phyloP scores from a whole-genome alignment of 2,329 filamentous ascomycete genomes.

The Sclerotinia trifoliorum region DNA sequence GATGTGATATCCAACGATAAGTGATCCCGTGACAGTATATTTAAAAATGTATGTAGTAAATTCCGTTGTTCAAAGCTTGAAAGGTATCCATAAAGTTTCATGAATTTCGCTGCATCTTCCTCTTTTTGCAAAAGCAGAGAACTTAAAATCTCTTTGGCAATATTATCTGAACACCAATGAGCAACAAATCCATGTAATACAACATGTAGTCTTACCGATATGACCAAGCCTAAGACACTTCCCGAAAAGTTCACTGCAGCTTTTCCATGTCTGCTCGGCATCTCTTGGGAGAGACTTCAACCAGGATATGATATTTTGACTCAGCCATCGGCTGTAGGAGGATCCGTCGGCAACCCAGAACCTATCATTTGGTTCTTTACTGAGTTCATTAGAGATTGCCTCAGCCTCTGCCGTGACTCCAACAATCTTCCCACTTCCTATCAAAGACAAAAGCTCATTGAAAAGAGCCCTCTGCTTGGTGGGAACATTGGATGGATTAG shows the following conservation, averaged over 20 bases:
- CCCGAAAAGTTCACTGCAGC: constrained; percentile 36
- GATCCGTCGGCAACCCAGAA: constrained; percentile 39
- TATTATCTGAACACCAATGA: constrained; percentile 31
- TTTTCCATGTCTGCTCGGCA: constrained; percentile 32
- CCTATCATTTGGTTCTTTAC: constrained; percentile 30
- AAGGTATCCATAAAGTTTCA: constrained; percentile 33
- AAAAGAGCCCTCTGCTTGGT: constrained; percentile 54
- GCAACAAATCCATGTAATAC: neutral
- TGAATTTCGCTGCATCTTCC: constrained; percentile 29
- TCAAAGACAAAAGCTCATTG: constrained; percentile 60
- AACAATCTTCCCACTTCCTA: constrained; percentile 60
- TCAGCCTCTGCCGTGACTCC: constrained; percentile 56
- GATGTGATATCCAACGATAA: constrained; percentile 31
- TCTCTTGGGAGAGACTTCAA: constrained; percentile 26
- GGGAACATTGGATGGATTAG: constrained; percentile 38
- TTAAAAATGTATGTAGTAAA: constrained; percentile 33
- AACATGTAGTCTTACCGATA: constrained; percentile 31
- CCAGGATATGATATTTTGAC: constrained; percentile 37
- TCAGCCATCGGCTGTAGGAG: constrained; percentile 38
- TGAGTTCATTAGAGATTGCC: constrained; percentile 40
- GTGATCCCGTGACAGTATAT: constrained; percentile 35
- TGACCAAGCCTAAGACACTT: constrained; percentile 39
- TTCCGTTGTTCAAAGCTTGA: constrained; percentile 38
- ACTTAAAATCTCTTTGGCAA: constrained; percentile 33
- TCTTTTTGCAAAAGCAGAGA: constrained; percentile 30